These are phyloP conservation scores for Capsicum rhomboideum DNA, from an alignment of 257 asterid species.

Conservation along the genomic window DNA sequence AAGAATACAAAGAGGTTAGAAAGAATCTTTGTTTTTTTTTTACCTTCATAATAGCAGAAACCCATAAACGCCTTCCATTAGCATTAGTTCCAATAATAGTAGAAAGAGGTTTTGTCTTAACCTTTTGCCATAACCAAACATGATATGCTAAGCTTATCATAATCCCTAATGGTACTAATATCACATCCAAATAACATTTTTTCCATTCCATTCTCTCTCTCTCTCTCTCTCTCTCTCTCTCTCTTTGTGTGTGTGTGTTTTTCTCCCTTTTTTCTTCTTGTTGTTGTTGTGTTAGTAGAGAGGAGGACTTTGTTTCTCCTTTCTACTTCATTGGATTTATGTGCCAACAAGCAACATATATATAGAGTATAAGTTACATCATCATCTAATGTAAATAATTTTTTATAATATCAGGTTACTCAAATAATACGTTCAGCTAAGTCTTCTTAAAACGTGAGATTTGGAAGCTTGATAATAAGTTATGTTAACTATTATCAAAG, in stretches of 20 bases:
- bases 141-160: conserved; percentile 51
- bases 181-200: conserved; percentile 63
- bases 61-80: conserved; percentile 78
- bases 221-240: background rate
- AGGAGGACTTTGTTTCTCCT: background rate
- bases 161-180: conserved; percentile 65
- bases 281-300: background rate
- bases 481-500: background rate
- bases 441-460: too few relatives aligned
- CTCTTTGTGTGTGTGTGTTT: background rate
- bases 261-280: background rate
- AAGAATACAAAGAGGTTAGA: too few relatives aligned
- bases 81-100: conserved; percentile 79
- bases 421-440: background rate
- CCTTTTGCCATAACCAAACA: conserved; percentile 64
- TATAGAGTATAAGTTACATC: background rate
- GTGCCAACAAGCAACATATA: background rate
- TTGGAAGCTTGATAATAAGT: too few relatives aligned
- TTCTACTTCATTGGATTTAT: background rate
- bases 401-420: background rate
- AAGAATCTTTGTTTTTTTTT: too few relatives aligned
- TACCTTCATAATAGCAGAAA: conserved; percentile 85
- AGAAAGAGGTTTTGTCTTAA: conserved; percentile 53
- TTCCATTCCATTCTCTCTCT: conserved; percentile 74
- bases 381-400: background rate